Evolutionary conservation across 495 filamentous ascomycete species (phyloP).

Genomic region (Cudoniella acicularis): DNA sequence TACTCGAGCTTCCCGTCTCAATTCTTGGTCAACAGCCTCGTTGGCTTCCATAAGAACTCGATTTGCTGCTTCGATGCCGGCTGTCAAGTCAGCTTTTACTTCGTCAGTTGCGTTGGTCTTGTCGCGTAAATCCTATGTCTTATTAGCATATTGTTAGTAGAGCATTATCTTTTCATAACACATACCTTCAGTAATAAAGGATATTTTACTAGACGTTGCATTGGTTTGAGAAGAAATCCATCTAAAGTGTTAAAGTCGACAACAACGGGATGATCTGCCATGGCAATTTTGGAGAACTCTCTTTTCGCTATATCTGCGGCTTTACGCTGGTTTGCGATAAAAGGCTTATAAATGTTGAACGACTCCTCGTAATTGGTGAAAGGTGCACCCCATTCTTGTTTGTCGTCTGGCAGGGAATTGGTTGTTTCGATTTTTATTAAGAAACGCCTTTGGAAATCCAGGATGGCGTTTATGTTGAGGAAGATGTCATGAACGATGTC

Average conservation of each 20-base stretch:
- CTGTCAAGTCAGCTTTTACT: constrained; percentile 61
- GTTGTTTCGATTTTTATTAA: constrained; percentile 94
- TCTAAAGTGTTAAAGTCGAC: constrained; percentile 64
- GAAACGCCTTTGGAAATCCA: constrained; percentile 94
- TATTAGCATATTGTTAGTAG: constrained; percentile 11
- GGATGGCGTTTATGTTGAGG: constrained; percentile 86
- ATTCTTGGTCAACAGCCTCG: constrained; percentile 81
- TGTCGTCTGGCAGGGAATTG: constrained; percentile 70
- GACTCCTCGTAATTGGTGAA: constrained; percentile 74
- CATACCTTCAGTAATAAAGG: constrained; percentile 82
- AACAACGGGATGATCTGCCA: constrained; percentile 50
- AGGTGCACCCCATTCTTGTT: constrained; percentile 87
- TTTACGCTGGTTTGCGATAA: constrained; percentile 87
- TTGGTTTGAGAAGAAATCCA: constrained; percentile 91
- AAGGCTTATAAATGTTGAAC: constrained; percentile 90
- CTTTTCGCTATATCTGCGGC: constrained; percentile 57
- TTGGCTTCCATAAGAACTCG: constrained; percentile 79
- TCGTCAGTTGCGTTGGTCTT: constrained; percentile 67
- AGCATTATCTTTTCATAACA: constrained; percentile 10
- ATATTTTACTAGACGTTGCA: constrained; percentile 93
- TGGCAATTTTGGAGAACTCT: constrained; percentile 58
- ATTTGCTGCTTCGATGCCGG: constrained; percentile 72
- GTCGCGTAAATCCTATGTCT: constrained; percentile 74
- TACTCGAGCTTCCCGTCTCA: constrained; percentile 71
- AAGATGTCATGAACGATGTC: constrained; percentile 94